These are phyloP conservation scores for Carex cristatella DNA, from an alignment of 176 grass and related monocot genomes.

Conservation along the genomic window DNA sequence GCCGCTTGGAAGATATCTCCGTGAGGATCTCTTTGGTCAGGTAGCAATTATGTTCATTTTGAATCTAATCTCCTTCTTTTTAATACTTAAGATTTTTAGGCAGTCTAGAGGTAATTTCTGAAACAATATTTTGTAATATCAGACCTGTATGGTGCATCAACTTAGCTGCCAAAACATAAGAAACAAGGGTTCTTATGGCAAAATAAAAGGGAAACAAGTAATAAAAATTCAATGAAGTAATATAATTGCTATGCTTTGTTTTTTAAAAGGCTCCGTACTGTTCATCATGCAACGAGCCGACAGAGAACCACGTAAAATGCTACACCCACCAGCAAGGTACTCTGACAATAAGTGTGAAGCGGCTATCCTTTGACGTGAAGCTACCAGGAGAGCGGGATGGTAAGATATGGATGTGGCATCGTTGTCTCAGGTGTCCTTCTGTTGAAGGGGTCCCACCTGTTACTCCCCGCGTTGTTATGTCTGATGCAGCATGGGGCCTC, in stretches of 20 bases:
- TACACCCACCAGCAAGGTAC: conserved; percentile 96
- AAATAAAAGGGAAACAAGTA: background rate
- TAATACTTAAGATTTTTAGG: background rate
- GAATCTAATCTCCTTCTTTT: background rate
- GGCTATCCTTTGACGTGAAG: conserved; percentile 38
- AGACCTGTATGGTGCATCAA: background rate
- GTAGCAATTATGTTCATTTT: conserved; percentile 19
- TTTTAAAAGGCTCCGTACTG: conserved; percentile 64
- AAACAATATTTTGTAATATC: background rate
- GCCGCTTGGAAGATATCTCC: conserved; percentile 90
- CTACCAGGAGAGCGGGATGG: conserved; percentile 76
- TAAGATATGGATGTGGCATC: conserved; percentile 99
- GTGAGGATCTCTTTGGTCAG: conserved; percentile 85
- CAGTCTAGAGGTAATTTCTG: background rate
- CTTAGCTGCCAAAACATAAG: background rate
- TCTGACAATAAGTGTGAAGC: conserved; percentile 70
- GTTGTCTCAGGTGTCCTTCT: conserved; percentile 75
- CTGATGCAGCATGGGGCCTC: conserved; percentile 81
- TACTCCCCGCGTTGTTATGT: conserved; percentile 76
- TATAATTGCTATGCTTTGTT: background rate
- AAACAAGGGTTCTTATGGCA: background rate
- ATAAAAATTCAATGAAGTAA: background rate
- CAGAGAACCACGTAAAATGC: conserved; percentile 78
- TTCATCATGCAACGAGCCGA: conserved; percentile 73
- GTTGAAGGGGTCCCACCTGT: conserved; percentile 67